Percentiles rank a stretch among this genome's conserved stretches.
Evolutionary conservation across 352 stramenopile genomes (phyloP).

Genomic region (Thalassiosira hispida): DNA sequence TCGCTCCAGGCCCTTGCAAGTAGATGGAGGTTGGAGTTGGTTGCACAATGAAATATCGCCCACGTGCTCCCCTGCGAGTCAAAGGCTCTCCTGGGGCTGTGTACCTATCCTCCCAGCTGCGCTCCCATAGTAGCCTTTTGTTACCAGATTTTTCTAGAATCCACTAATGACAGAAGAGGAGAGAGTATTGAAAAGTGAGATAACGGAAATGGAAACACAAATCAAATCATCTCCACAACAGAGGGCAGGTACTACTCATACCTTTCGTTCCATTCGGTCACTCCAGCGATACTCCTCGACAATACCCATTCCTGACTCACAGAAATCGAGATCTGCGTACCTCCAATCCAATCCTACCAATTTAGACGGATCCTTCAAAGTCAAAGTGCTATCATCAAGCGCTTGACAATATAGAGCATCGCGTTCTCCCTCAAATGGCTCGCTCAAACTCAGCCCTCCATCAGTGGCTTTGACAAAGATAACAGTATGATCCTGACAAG

Average conservation of each 20-base stretch:
- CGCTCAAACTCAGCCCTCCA: constrained; percentile 37
- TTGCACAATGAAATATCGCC: constrained; percentile 51
- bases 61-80: constrained; percentile 34
- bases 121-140: constrained; percentile 47
- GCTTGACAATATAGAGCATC: constrained; percentile 46
- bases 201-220: too few species aligned
- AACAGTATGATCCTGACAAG: constrained; percentile 26
- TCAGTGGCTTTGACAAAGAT: constrained; percentile 45
- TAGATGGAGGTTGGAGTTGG: constrained; percentile 46
- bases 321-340: constrained; percentile 44
- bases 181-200: too few species aligned
- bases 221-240: too few species aligned
- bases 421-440: constrained; percentile 40
- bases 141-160: constrained; percentile 26
- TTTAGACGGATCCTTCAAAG: constrained; percentile 28
- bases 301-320: constrained; percentile 36
- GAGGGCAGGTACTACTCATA: too few species aligned
- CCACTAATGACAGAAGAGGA: too few species aligned
- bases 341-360: constrained; percentile 53
- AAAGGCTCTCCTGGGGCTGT: constrained; percentile 41
- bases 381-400: constrained; percentile 25
- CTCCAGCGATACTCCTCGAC: constrained; percentile 56
- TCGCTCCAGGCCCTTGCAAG: constrained; percentile 46
- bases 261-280: constrained; percentile 46
- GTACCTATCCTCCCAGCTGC: constrained; percentile 55